Conservation (phyloP, 2,329 filamentous ascomycete genomes). For the Phaeophleospora eucalypticola region DNA sequence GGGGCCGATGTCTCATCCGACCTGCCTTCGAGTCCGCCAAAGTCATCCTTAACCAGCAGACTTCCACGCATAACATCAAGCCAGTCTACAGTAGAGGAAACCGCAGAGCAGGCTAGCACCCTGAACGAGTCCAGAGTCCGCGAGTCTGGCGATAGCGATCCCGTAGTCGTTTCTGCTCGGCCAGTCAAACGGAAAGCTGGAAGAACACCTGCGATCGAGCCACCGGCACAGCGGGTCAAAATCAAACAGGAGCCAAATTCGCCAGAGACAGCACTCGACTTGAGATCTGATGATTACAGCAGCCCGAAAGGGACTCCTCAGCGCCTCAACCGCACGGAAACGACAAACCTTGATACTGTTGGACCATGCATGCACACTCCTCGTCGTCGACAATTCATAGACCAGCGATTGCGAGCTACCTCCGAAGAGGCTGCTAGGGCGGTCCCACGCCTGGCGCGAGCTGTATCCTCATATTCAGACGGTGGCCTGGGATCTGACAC, state of each 20-base stretch:
- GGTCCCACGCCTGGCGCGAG: constrained; percentile 9
- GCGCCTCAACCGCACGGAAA: constrained; percentile 34
- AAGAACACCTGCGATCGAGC: constrained; percentile 16
- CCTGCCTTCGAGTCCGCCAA: constrained; percentile 6
- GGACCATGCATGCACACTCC: constrained; percentile 33
- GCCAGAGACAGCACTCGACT: constrained; percentile 25
- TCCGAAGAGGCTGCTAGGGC: constrained; percentile 19
- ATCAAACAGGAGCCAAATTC: constrained; percentile 29
- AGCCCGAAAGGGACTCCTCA: constrained; percentile 27
- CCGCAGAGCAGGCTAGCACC: constrained; percentile 17
- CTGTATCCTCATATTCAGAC: constrained; percentile 25
- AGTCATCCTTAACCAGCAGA: not conserved
- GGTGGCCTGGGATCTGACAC: constrained; percentile 1
- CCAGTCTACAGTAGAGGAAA: constrained; percentile 38
- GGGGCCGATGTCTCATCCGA: not conserved
- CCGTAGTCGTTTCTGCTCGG: constrained; percentile 40
- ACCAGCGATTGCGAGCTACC: constrained; percentile 16
- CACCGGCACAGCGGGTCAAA: constrained; percentile 25
- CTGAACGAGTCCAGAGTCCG: not conserved
- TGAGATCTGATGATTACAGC: constrained; percentile 40
- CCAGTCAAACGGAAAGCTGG: constrained; percentile 42
- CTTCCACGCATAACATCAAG: constrained; percentile 34
- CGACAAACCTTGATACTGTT: constrained; percentile 44
- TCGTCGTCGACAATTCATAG: constrained; percentile 20
- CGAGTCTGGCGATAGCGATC: constrained; percentile 38